Conservation (phyloP, 202 grass and related monocot genomes). For the Elaeis oleifera region DNA sequence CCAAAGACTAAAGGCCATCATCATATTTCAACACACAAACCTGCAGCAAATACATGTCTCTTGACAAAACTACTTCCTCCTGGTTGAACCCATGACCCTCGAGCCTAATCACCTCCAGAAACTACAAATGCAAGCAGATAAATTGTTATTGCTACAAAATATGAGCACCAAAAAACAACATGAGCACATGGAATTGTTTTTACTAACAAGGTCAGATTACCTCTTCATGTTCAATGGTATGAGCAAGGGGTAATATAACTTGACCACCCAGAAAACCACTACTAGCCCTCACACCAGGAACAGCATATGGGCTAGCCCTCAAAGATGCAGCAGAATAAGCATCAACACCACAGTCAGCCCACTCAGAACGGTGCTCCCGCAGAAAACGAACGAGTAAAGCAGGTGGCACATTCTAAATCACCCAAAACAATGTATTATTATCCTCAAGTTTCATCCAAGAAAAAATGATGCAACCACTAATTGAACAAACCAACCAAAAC, state of each 20-base stretch:
- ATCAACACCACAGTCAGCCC: slow-evolving; percentile 91
- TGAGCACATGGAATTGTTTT: no score
- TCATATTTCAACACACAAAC: slow-evolving; percentile 23
- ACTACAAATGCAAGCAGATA: slow-evolving; percentile 30
- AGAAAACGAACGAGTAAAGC: slow-evolving; percentile 77
- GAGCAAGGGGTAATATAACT: slow-evolving; percentile 70
- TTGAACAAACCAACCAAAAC: no score
- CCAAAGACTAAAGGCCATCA: neutral
- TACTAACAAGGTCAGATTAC: slow-evolving; percentile 25
- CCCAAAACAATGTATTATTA: neutral
- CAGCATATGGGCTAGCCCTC: slow-evolving; percentile 47
- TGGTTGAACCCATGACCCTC: slow-evolving; percentile 81
- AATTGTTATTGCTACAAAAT: no score
- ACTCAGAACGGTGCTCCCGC: slow-evolving; percentile 92
- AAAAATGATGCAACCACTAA: no score
- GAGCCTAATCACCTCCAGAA: slow-evolving; percentile 79
- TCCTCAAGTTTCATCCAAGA: no score
- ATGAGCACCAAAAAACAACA: no score
- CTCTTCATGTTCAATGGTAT: slow-evolving; percentile 86
- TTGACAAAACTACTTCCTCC: slow-evolving; percentile 63
- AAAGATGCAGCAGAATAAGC: slow-evolving; percentile 80
- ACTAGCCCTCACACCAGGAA: slow-evolving; percentile 65
- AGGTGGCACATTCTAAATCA: slow-evolving; percentile 78
- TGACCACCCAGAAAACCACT: slow-evolving; percentile 71
- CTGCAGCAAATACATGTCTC: slow-evolving; percentile 85